These are phyloP conservation scores for Corynascus novoguineensis DNA, from an alignment of 495 filamentous ascomycete species.

Conservation along the genomic window DNA sequence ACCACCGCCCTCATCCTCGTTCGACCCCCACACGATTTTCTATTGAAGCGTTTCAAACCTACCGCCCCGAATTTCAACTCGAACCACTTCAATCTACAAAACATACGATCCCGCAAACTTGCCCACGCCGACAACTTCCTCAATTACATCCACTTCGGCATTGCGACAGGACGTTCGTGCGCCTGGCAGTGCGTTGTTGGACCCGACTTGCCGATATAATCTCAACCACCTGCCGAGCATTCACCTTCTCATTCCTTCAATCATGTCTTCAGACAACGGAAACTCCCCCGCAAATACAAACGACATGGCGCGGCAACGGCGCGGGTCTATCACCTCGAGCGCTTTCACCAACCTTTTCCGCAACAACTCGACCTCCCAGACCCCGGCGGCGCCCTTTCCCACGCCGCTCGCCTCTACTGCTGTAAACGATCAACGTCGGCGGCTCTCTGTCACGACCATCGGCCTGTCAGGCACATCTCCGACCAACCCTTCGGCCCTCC, in stretches of 20 bases:
- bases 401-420: constrained; percentile 63
- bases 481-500: constrained; percentile 46
- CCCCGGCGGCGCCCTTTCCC: constrained; percentile 44
- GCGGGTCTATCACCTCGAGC: constrained; percentile 50
- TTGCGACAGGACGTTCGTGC: constrained; percentile 2
- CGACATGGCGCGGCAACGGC: constrained; percentile 43
- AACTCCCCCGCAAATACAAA: constrained; percentile 28
- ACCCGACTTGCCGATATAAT: constrained; percentile 15
- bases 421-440: constrained; percentile 67
- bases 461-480: constrained; percentile 77
- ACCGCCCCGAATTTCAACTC: constrained; percentile 15
- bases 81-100: constrained; percentile 24
- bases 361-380: constrained; percentile 41
- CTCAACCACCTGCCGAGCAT: background rate
- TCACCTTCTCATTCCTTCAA: constrained; percentile 17
- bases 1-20: constrained; percentile 23
- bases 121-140: background rate
- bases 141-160: background rate
- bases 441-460: constrained; percentile 81
- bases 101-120: constrained; percentile 25
- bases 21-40: constrained; percentile 18
- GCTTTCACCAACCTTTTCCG: constrained; percentile 53
- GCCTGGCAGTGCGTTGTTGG: background rate
- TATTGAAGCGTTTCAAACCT: constrained; percentile 26
- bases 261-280: constrained; percentile 39